Conservation (phyloP, 2,329 filamentous ascomycete species). For the Lasiodiplodia sp. region DNA sequence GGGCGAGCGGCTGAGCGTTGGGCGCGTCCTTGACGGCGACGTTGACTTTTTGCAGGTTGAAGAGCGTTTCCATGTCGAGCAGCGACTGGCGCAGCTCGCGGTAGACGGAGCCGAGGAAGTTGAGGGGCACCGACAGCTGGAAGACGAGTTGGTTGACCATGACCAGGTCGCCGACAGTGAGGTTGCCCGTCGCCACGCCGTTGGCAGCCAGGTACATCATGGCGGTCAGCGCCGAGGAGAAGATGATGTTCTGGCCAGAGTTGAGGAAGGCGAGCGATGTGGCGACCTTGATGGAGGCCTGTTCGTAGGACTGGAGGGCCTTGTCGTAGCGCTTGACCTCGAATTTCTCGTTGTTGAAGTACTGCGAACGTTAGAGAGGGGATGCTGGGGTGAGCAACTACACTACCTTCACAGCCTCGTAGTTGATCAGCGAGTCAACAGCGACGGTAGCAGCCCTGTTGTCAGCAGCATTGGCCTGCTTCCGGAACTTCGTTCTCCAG, state of each 20-base stretch:
- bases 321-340: slow-evolving; percentile 91
- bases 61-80: slow-evolving; percentile 97
- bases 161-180: slow-evolving; percentile 95
- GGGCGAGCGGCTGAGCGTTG: slow-evolving; percentile 73
- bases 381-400: background rate
- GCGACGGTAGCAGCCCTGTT: slow-evolving; percentile 95
- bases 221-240: slow-evolving; percentile 87
- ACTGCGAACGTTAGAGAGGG: slow-evolving; percentile 49
- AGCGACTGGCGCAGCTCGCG: slow-evolving; percentile 93
- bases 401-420: slow-evolving; percentile 85
- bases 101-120: slow-evolving; percentile 98
- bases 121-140: slow-evolving; percentile 93
- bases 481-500: slow-evolving; percentile 95
- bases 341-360: slow-evolving; percentile 98
- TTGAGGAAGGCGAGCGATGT: slow-evolving; percentile 94
- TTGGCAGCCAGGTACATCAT: slow-evolving; percentile 99
- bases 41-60: slow-evolving; percentile 97
- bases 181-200: slow-evolving; percentile 78
- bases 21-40: slow-evolving; percentile 81
- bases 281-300: slow-evolving; percentile 94
- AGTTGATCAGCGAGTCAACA: slow-evolving; percentile 97
- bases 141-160: slow-evolving; percentile 99
- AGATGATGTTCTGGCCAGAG: slow-evolving; percentile 95
- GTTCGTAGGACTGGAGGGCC: slow-evolving; percentile 85
- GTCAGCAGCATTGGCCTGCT: slow-evolving; percentile 94